Evolutionary conservation across 2,329 filamentous ascomycete species (phyloP).

Genomic region (Ilyonectria robusta): DNA sequence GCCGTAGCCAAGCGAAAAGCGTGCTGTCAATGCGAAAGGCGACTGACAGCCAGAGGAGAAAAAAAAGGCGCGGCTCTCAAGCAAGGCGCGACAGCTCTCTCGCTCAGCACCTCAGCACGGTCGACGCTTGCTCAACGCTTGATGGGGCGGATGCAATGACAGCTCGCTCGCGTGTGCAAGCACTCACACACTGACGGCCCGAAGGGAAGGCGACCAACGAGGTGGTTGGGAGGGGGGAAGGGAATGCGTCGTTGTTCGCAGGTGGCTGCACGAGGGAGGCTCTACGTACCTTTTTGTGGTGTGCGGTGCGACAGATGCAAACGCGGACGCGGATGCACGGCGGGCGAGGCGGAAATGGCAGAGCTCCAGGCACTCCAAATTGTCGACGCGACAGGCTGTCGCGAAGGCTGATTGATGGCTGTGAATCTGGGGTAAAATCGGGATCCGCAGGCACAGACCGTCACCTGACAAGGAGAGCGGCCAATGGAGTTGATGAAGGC

Average conservation of each 20-base stretch:
- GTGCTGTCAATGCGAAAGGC: conserved; percentile 23
- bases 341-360: conserved; percentile 28
- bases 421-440: conserved; percentile 46
- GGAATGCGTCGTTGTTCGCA: conserved; percentile 20
- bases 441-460: conserved; percentile 54
- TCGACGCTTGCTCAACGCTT: conserved; percentile 20
- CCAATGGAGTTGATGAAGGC: conserved; percentile 64
- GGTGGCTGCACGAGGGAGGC: conserved; percentile 23
- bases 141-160: conserved; percentile 23
- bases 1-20: conserved; percentile 24
- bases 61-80: conserved; percentile 7
- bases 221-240: conserved; percentile 23
- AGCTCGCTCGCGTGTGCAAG: conserved; percentile 16
- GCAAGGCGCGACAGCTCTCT: conserved; percentile 20
- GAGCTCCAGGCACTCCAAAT: conserved; percentile 37
- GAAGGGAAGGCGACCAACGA: conserved; percentile 15
- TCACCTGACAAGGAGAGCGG: conserved; percentile 66
- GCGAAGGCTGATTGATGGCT: conserved; percentile 42
- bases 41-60: conserved; percentile 5
- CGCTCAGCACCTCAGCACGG: conserved; percentile 14
- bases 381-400: conserved; percentile 38
- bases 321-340: conserved; percentile 39
- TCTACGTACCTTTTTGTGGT: conserved; percentile 48
- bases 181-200: conserved; percentile 17
- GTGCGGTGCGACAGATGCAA: conserved; percentile 34